Percentiles rank a stretch among this genome's conserved stretches.
These are phyloP conservation scores for Termitomyces sp. DNA, from an alignment of 768 basidiomycete species.

Conservation along the genomic window DNA sequence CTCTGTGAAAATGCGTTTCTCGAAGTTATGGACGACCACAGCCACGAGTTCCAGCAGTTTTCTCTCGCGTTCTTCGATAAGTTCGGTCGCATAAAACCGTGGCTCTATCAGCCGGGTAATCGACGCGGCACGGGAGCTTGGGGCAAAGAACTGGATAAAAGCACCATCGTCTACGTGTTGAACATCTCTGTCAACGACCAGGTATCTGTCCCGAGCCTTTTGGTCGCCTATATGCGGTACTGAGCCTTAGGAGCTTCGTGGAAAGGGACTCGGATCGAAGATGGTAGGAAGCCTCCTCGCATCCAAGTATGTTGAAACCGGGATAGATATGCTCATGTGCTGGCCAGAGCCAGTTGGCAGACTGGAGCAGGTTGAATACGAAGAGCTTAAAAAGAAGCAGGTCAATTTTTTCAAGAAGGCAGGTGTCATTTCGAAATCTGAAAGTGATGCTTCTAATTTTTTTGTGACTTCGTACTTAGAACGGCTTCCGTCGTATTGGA, in stretches of 20 bases:
- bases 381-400: not conserved
- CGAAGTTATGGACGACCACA: constrained; percentile 25
- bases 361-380: not conserved
- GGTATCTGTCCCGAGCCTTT: not conserved
- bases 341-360: constrained; percentile 20
- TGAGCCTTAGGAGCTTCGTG: constrained; percentile 3
- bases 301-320: constrained; percentile 13
- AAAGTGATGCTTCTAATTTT: not conserved
- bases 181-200: constrained; percentile 15
- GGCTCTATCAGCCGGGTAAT: constrained; percentile 22
- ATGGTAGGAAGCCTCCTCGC: constrained; percentile 15
- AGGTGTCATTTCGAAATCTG: not conserved
- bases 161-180: constrained; percentile 23
- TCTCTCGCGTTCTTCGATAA: constrained; percentile 26
- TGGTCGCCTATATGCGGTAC: not conserved
- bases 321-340: constrained; percentile 16
- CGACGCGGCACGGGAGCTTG: constrained; percentile 29
- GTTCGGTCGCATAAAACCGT: constrained; percentile 17
- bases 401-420: not conserved
- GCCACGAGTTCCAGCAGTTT: constrained; percentile 26
- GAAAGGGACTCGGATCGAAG: constrained; percentile 19
- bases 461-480: not conserved
- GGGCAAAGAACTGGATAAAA: constrained; percentile 24
- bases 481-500: constrained; percentile 11
- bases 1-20: constrained; percentile 13